phyloP scores from a whole-genome alignment of 140 eudicot species.

The Oenanthe javanica region DNA sequence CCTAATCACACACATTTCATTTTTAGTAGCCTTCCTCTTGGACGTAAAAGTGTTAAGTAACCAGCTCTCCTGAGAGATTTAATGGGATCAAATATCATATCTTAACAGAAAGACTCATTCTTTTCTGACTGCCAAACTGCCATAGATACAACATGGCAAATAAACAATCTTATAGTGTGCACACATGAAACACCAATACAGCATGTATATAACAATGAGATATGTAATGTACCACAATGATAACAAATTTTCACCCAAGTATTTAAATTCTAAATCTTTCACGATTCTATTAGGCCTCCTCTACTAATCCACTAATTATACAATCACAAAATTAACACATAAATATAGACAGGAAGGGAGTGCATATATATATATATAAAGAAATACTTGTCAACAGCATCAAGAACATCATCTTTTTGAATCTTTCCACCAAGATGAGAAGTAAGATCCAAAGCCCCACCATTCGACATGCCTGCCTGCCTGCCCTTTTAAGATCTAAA shows the following conservation, averaged over 20 bases:
- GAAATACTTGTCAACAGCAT: constrained; percentile 62
- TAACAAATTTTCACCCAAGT: too few species aligned
- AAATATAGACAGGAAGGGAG: neutral
- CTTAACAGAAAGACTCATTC: neutral
- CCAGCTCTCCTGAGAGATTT: too few species aligned
- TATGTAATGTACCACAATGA: too few species aligned
- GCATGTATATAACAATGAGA: too few species aligned
- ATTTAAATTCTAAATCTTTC: neutral
- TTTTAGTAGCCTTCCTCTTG: neutral
- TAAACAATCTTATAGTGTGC: neutral
- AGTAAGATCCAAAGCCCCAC: constrained; percentile 68
- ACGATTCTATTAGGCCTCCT: neutral
- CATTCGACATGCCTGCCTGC: constrained; percentile 45
- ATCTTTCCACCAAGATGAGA: constrained; percentile 70
- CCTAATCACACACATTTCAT: neutral
- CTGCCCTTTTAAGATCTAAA: neutral
- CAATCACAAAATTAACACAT: neutral
- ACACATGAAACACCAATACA: neutral
- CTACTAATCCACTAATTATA: neutral
- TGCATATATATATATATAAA: neutral
- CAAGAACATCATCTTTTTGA: constrained; percentile 59
- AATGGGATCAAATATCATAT: too few species aligned
- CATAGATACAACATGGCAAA: neutral
- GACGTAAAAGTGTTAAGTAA: too few species aligned
- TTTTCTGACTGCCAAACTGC: neutral